A percentile compares a stretch with the other conserved stretches of the same genome.
phyloP scores from a whole-genome alignment of 2,329 filamentous ascomycete genomes.

The Zalaria obscura region DNA sequence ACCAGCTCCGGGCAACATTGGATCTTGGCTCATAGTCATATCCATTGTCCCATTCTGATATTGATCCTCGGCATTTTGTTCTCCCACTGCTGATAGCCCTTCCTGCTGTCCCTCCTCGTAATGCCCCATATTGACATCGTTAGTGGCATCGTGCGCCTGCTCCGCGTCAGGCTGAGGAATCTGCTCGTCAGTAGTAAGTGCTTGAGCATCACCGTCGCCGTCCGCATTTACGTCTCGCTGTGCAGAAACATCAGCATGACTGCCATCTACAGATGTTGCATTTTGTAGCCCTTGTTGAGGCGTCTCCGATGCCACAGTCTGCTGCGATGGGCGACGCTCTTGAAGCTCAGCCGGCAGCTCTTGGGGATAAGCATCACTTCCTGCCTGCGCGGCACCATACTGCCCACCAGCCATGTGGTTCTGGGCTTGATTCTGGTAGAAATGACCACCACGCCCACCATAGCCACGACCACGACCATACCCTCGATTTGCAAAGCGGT shows the following conservation, averaged over 20 bases:
- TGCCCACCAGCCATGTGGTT: not conserved
- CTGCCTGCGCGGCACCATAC: not conserved
- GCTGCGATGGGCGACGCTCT: not conserved
- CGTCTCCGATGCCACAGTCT: not conserved
- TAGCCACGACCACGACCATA: slow-evolving; percentile 26
- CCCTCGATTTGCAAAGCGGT: slow-evolving; percentile 56
- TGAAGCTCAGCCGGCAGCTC: not conserved
- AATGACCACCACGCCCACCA: slow-evolving; percentile 13
- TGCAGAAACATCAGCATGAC: not conserved
- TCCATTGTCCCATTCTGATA: too few relatives aligned
- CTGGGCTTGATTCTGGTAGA: slow-evolving; percentile 10
- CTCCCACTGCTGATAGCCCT: too few relatives aligned
- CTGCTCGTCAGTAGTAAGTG: not conserved
- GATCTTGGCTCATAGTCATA: too few relatives aligned
- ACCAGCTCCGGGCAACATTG: not conserved
- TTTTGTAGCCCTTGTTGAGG: not conserved
- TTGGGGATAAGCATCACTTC: not conserved
- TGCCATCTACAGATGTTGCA: not conserved
- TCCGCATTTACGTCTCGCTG: not conserved
- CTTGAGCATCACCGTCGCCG: not conserved
- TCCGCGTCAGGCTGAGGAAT: not conserved
- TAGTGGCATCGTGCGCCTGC: not conserved
- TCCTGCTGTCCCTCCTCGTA: too few relatives aligned
- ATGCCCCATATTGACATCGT: not conserved
- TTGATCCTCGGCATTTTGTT: too few relatives aligned